Evolutionary conservation across 495 filamentous ascomycete species (phyloP), one percentile per base, ranked within the genome.

Genomic region (Lasiosphaeria ovina): DNA sequence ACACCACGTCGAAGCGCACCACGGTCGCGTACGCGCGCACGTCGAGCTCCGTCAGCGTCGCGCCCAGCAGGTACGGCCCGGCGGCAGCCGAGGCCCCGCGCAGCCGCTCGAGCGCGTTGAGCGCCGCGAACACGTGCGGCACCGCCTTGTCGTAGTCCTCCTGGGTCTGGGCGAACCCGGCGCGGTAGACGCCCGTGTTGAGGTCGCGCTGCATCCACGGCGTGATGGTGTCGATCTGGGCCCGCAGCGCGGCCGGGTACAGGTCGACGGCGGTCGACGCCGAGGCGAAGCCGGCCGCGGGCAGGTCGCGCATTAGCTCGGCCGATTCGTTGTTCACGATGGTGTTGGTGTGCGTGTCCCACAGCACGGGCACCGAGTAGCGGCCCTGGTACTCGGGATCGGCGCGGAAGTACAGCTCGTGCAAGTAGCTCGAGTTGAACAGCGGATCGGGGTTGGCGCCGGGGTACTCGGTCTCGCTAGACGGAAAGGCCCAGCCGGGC

Each of bases 241-340:
- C 54, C 36, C 78, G 76, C 16, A 93, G 77, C 0, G 76, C 59
- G 35, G 77, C 57, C 0, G 91, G 91, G 69, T 87, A 89, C 36
- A 91, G 81, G 70, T 96, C 85, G 71, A 97, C 96, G 61, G 58
- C 84, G 6, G 74, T 74, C 58, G 85, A 24, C 24, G 24, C 24
- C 24, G 24, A 24, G 24, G 24, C 24, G 24, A 24, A 24, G 24
- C 24, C 24, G 24, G 24, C 24, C 24, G 24, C 0, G 24, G 24
- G 86, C 6, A 90, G 72, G 79, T 89, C 87, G 49, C 87, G 75
- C 50, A 93, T 89, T 63, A 94, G 89, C 78, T 93, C 90, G 68
- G 82, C 84, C 63, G 86, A 89, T 77, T 93, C 90, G 66, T 94
- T 93, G 75, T 81, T 91, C 54, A 92, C 89, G 64, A 93, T 90